phyloP scores from a whole-genome alignment of 179 eudicot genomes.

The Corrigiola litoralis region DNA sequence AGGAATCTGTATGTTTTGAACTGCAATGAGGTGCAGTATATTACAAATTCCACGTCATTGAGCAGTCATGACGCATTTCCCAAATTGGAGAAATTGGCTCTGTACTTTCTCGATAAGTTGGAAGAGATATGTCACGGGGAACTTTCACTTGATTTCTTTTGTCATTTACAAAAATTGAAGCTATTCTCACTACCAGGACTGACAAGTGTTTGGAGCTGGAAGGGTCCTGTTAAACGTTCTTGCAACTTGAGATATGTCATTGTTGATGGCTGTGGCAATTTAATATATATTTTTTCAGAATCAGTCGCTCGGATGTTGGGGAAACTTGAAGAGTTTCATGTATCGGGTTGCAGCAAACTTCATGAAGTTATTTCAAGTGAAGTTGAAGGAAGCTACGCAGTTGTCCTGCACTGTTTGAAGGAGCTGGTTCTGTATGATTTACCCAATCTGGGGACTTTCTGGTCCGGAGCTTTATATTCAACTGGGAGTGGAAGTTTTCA shows the following conservation, averaged over 20 bases:
- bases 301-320: not conserved
- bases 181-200: not conserved
- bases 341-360: not conserved
- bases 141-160: not conserved
- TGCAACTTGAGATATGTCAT: not conserved
- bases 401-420: not conserved
- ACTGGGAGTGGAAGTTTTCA: not conserved
- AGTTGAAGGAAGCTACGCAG: not conserved
- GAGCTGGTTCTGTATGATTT: not conserved
- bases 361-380: not conserved
- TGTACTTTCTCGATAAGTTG: not conserved
- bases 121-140: constrained; percentile 1
- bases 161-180: not conserved
- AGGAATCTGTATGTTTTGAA: not conserved
- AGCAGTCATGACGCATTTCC: not conserved
- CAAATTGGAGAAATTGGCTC: not conserved
- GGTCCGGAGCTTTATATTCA: too few relatives aligned
- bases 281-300: not conserved
- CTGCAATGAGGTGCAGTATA: constrained; percentile 11
- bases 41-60: not conserved
- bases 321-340: not conserved
- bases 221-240: not conserved
- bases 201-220: not conserved
- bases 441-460: not conserved
- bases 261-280: not conserved